These are phyloP conservation scores for Trichosporon sp. DNA, from an alignment of 1,284 basidiomycete genomes.

Conservation along the genomic window DNA sequence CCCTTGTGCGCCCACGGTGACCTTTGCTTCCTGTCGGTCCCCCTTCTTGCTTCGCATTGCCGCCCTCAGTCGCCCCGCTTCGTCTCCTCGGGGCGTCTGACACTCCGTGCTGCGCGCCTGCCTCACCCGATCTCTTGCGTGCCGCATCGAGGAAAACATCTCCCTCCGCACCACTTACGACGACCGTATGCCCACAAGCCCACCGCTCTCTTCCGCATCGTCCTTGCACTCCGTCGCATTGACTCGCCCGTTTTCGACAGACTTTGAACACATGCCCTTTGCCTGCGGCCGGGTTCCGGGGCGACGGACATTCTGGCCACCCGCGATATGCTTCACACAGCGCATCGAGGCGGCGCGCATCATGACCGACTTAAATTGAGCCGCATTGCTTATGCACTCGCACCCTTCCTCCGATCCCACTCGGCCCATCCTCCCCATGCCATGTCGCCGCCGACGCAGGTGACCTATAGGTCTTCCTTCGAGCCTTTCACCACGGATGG, in stretches of 20 bases:
- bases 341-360: background rate
- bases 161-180: background rate
- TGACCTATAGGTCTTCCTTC: slow-evolving; percentile 9
- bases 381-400: background rate
- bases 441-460: slow-evolving; percentile 8
- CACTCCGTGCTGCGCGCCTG: background rate
- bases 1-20: background rate
- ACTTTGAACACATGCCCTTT: background rate
- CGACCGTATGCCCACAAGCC: background rate
- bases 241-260: background rate
- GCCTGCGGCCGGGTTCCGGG: background rate
- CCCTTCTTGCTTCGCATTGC: background rate
- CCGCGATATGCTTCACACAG: slow-evolving; percentile 1
- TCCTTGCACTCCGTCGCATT: background rate
- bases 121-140: background rate
- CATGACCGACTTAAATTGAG: background rate
- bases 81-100: background rate
- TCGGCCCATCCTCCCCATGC: background rate
- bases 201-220: background rate
- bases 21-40: background rate
- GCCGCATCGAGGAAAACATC: background rate
- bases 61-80: background rate
- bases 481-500: slow-evolving; percentile 18
- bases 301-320: background rate
- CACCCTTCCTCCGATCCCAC: background rate